phyloP scores from a whole-genome alignment of 139 green algal genomes.

The Chlamydomonas urium region DNA sequence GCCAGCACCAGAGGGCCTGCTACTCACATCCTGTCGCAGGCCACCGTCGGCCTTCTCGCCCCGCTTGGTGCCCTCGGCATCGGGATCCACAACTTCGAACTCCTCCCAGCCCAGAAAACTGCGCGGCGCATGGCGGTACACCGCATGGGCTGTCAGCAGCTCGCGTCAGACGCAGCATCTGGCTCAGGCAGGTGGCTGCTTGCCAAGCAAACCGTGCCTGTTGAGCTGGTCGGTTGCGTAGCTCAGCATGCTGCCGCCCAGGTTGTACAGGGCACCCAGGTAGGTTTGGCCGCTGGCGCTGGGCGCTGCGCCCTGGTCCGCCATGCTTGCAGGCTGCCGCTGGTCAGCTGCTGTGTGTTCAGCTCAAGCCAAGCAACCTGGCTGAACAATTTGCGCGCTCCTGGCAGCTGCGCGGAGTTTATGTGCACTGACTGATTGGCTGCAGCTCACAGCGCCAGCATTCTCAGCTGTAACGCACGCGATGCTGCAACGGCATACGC shows the following conservation, averaged over 20 bases:
- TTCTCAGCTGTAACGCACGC: neutral
- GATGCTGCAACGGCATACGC: neutral
- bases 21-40: constrained; percentile 27
- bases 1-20: neutral
- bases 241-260: constrained; percentile 23
- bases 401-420: too few relatives aligned
- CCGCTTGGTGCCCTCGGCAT: constrained; percentile 34
- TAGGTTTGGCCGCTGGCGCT: neutral
- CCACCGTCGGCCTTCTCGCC: constrained; percentile 9
- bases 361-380: too few relatives aligned
- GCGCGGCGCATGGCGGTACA: too few relatives aligned
- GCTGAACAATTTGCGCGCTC: too few relatives aligned
- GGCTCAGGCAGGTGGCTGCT: too few relatives aligned
- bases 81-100: constrained; percentile 37
- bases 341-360: constrained; percentile 4
- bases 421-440: neutral
- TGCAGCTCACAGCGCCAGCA: neutral
- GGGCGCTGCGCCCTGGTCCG: neutral
- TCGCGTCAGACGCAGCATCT: too few relatives aligned
- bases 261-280: constrained; percentile 17
- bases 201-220: too few relatives aligned
- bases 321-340: neutral
- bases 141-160: too few relatives aligned
- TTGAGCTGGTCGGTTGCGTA: constrained; percentile 32
- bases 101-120: constrained; percentile 44